These are phyloP conservation scores for Phyllosticta paracitricarpa DNA, from an alignment of 2,329 filamentous ascomycete species.

Conservation along the genomic window DNA sequence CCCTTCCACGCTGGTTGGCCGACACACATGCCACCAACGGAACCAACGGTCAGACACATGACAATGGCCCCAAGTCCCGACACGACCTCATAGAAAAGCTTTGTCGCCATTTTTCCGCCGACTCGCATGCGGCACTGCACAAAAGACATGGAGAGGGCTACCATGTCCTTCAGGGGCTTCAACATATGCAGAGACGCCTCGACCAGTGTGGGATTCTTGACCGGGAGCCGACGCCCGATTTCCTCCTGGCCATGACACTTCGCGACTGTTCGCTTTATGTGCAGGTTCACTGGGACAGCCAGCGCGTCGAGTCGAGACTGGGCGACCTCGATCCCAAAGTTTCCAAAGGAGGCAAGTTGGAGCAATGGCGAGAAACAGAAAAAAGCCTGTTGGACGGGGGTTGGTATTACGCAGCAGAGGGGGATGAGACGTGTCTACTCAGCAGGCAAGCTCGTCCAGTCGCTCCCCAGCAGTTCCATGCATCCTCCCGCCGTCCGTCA, in stretches of 20 bases:
- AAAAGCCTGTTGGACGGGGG: background rate
- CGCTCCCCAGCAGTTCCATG: background rate
- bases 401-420: slow-evolving; percentile 1
- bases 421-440: slow-evolving; percentile 9
- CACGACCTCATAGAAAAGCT: slow-evolving; percentile 12
- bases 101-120: slow-evolving; percentile 16
- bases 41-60: background rate
- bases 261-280: slow-evolving; percentile 39
- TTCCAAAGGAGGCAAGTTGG: slow-evolving; percentile 6
- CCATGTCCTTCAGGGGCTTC: slow-evolving; percentile 27
- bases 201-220: slow-evolving; percentile 27
- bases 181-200: slow-evolving; percentile 26
- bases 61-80: background rate
- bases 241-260: slow-evolving; percentile 37
- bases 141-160: slow-evolving; percentile 21
- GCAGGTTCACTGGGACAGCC: slow-evolving; percentile 15
- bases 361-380: slow-evolving; percentile 9
- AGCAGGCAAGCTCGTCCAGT: slow-evolving; percentile 5
- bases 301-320: slow-evolving; percentile 30
- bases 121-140: background rate
- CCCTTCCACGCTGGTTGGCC: slow-evolving; percentile 4
- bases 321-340: slow-evolving; percentile 39
- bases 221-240: background rate
- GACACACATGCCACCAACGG: background rate
- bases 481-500: slow-evolving; percentile 1